Evolutionary conservation across 2,329 filamentous ascomycete species (phyloP).

Genomic region (Basipetospora sp.): DNA sequence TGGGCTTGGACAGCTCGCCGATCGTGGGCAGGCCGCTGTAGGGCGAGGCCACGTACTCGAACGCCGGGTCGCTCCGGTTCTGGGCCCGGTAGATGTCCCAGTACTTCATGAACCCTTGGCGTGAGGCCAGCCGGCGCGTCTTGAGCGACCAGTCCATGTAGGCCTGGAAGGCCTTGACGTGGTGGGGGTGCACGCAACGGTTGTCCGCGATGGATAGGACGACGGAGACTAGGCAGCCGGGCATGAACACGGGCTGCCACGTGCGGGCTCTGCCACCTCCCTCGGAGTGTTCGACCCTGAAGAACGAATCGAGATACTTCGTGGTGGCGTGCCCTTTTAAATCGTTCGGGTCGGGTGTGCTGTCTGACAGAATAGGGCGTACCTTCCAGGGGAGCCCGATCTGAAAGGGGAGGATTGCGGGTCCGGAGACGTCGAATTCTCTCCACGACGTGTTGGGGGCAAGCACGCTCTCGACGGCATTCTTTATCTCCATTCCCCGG

Average conservation of each 20-base stretch:
- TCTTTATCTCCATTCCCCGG: not conserved
- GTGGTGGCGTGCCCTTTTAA: too few relatives aligned
- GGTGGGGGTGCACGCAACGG: conserved; percentile 1
- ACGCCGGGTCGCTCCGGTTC: not conserved
- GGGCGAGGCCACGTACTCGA: not conserved
- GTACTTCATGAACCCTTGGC: conserved; percentile 3
- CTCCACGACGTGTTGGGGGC: too few relatives aligned
- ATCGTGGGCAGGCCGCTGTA: not conserved
- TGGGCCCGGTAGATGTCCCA: not conserved
- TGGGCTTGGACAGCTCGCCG: not conserved
- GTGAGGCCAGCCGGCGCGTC: not conserved
- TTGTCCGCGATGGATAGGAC: not conserved
- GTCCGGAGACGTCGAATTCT: too few relatives aligned
- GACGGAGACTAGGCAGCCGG: not conserved
- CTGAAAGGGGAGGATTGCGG: too few relatives aligned
- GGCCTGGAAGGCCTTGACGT: conserved; percentile 2
- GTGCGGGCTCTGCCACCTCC: too few relatives aligned
- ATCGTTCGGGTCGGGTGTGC: not conserved
- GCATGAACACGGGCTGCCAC: too few relatives aligned
- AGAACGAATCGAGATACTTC: conserved; percentile 2
- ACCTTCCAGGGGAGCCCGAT: conserved; percentile 4
- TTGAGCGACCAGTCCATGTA: conserved; percentile 3
- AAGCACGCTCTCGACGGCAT: conserved; percentile 1
- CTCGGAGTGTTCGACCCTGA: not conserved
- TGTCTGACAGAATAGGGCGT: not conserved